These are phyloP conservation scores for Penicillium sp. DNA, from an alignment of 2,329 filamentous ascomycete species.

Conservation along the genomic window DNA sequence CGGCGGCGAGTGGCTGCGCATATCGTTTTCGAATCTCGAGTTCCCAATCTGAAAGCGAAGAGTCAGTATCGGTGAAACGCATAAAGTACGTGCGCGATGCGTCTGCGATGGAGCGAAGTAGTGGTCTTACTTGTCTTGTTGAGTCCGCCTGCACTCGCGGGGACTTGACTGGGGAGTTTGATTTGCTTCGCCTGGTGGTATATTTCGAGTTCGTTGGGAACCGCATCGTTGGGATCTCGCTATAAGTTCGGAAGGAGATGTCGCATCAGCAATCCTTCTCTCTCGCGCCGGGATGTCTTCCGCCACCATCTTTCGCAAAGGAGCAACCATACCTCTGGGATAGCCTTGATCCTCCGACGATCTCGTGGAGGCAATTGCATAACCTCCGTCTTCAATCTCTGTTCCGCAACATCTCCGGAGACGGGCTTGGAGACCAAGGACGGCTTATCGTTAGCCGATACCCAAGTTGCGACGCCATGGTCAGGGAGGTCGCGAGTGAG, in stretches of 20 bases:
- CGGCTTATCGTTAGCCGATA: conserved; percentile 60
- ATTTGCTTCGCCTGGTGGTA: conserved; percentile 50
- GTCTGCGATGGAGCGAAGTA: conserved; percentile 13
- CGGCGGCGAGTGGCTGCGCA: conserved; percentile 60
- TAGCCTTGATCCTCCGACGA: conserved; percentile 58
- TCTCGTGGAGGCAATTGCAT: conserved; percentile 64
- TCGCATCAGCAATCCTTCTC: conserved; percentile 9
- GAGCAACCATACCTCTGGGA: conserved; percentile 47
- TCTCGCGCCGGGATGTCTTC: background rate
- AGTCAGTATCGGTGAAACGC: conserved; percentile 18
- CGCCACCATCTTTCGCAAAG: background rate
- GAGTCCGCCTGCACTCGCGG: conserved; percentile 69
- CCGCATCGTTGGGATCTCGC: conserved; percentile 38
- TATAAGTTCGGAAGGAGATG: conserved; percentile 16
- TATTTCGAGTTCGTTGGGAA: conserved; percentile 42
- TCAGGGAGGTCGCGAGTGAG: conserved; percentile 61
- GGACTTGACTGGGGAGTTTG: conserved; percentile 61
- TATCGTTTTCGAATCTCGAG: conserved; percentile 67
- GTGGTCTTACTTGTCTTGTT: conserved; percentile 71
- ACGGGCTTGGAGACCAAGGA: conserved; percentile 52
- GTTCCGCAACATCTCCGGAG: conserved; percentile 62
- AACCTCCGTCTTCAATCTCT: conserved; percentile 63
- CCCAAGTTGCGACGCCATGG: conserved; percentile 64
- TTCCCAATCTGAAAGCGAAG: conserved; percentile 55
- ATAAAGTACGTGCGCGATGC: conserved; percentile 3